phyloP scores from a whole-genome alignment of 768 basidiomycete genomes.

The Lactifluus piperatus region DNA sequence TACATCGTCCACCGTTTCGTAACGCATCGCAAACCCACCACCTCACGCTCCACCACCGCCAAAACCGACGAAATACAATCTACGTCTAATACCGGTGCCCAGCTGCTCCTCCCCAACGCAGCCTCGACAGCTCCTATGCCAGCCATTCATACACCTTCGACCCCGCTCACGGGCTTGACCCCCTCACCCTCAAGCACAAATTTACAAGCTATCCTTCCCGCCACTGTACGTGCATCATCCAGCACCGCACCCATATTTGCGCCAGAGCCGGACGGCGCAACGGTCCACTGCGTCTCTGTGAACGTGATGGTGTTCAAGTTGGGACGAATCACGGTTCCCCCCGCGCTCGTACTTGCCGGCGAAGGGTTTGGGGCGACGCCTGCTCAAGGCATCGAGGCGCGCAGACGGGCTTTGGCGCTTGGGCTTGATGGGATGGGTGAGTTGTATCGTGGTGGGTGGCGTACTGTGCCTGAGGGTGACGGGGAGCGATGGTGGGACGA shows the following conservation, averaged over 20 bases:
- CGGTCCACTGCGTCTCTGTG: conserved; percentile 54
- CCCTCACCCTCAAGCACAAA: conserved; percentile 8
- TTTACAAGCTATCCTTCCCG: neutral
- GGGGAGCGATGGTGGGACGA: conserved; percentile 62
- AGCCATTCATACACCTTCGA: conserved; percentile 4
- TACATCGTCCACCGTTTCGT: conserved; percentile 59
- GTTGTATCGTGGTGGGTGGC: conserved; percentile 55
- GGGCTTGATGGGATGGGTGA: conserved; percentile 33
- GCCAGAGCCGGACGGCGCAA: conserved; percentile 45
- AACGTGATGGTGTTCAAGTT: conserved; percentile 62
- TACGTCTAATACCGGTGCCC: conserved; percentile 18
- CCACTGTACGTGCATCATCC: too few species aligned
- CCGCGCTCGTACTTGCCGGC: conserved; percentile 47
- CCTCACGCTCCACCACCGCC: conserved; percentile 23
- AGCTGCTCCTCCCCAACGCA: neutral
- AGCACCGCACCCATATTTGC: too few species aligned
- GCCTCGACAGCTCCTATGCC: neutral
- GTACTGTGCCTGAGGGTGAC: conserved; percentile 38
- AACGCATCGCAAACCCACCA: conserved; percentile 35
- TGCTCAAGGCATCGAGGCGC: conserved; percentile 9
- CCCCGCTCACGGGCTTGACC: neutral
- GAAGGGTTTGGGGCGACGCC: conserved; percentile 43
- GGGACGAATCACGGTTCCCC: conserved; percentile 66
- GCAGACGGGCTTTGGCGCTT: conserved; percentile 25
- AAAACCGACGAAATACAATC: conserved; percentile 26